phyloP scores from a whole-genome alignment of 257 asterid species.

The Buddleja alternifolia region DNA sequence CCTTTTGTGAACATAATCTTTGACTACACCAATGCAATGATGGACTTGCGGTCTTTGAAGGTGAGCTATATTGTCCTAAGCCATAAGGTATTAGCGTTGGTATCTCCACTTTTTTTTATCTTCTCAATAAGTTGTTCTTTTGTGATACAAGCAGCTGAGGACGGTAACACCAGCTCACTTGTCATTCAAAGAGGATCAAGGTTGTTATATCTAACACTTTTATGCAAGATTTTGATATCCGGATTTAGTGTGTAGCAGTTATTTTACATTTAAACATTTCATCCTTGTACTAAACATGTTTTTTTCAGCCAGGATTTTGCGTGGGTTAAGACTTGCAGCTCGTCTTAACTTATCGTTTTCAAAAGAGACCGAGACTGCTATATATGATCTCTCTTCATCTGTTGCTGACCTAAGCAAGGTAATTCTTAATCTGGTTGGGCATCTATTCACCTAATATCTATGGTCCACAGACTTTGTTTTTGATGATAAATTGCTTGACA shows the following conservation, averaged over 20 bases:
- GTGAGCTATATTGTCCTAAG: constrained; percentile 44
- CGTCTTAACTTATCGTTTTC: constrained; percentile 82
- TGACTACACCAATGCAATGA: constrained; percentile 73
- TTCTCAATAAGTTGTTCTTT: constrained; percentile 24
- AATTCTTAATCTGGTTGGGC: constrained; percentile 15
- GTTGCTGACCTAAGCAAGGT: constrained; percentile 60
- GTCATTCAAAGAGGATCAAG: constrained; percentile 87
- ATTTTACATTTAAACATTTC: background rate
- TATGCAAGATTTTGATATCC: constrained; percentile 18
- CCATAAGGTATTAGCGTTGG: constrained; percentile 10
- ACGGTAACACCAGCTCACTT: constrained; percentile 72
- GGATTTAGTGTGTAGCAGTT: constrained; percentile 14
- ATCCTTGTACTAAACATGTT: constrained; percentile 12
- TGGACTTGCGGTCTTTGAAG: constrained; percentile 70
- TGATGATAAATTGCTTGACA: constrained; percentile 11
- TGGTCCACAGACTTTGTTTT: constrained; percentile 15
- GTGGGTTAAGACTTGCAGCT: constrained; percentile 95
- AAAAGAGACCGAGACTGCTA: constrained; percentile 72
- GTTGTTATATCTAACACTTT: constrained; percentile 46
- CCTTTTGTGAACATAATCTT: constrained; percentile 65
- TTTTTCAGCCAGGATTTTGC: constrained; percentile 85
- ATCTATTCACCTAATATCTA: background rate
- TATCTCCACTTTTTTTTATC: constrained; percentile 7
- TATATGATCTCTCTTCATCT: constrained; percentile 58
- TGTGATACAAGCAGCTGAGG: constrained; percentile 62